phyloP scores from a whole-genome alignment of 768 basidiomycete species.

The Boletellus ananas region DNA sequence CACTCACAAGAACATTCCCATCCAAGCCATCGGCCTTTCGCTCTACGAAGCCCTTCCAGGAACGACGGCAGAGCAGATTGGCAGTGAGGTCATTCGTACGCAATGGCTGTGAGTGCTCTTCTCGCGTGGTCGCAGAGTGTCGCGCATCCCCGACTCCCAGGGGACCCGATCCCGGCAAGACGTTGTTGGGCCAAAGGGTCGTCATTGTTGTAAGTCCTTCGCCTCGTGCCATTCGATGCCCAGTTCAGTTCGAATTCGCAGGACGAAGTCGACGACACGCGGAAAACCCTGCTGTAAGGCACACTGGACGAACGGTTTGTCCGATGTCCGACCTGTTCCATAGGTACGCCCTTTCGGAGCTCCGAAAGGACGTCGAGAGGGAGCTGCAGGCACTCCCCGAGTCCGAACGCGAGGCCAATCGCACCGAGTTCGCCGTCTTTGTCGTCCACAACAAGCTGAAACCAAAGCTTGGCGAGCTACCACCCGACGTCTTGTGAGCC shows the following conservation, averaged over 20 bases:
- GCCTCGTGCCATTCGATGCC: conserved; percentile 13
- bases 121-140: not conserved
- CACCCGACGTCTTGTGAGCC: conserved; percentile 59
- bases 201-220: conserved; percentile 69
- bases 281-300: conserved; percentile 83
- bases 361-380: conserved; percentile 81
- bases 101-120: conserved; percentile 81
- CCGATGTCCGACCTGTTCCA: conserved; percentile 1
- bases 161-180: conserved; percentile 61
- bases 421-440: conserved; percentile 87
- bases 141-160: conserved; percentile 30
- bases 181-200: conserved; percentile 74
- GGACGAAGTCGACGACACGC: conserved; percentile 88
- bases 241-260: conserved; percentile 24
- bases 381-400: conserved; percentile 65
- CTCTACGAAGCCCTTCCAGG: conserved; percentile 89
- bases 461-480: conserved; percentile 73
- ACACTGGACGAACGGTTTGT: not conserved
- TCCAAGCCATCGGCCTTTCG: conserved; percentile 94
- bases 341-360: conserved; percentile 88
- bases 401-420: conserved; percentile 64
- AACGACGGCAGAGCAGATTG: conserved; percentile 67
- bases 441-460: conserved; percentile 96
- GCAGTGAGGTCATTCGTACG: conserved; percentile 84
- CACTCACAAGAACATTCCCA: conserved; percentile 76